Evolutionary conservation across 805 yeast species (phyloP), one percentile per base, ranked within the genome.

Genomic region (Schwanniomyces vanrijiae): DNA sequence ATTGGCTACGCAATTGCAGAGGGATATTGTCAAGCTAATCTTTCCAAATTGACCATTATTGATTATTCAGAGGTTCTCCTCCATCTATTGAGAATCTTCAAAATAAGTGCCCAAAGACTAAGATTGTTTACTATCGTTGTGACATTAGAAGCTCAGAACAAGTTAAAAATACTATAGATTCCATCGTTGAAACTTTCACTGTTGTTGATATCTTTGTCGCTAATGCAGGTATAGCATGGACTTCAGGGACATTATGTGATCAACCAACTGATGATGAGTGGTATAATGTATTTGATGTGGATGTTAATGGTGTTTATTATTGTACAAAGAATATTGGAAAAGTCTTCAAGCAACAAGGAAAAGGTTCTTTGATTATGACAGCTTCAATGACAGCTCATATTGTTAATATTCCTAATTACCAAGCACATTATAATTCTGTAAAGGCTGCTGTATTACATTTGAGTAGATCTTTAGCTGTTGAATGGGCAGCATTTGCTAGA

Each of bases 211-310:
- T 61, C 7, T 62, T 63, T 44, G 56, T 64, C 40, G 69, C 69
- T 42, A 69, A 71, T 47, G 60, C 75, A 0, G 77, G 77, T 33
- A n/a, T n/a, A n/a, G n/a, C n/a, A n/a, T n/a, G n/a, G n/a, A n/a
- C n/a, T n/a, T n/a, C n/a, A n/a, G n/a, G n/a, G n/a, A n/a, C n/a
- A n/a, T n/a, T n/a, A n/a, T n/a, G n/a, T n/a, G n/a, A n/a, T n/a
- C n/a, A n/a, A n/a, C n/a, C n/a, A n/a, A n/a, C n/a, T n/a, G n/a
- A n/a, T n/a, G n/a, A n/a, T n/a, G n/a, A n/a, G n/a, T n/a, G n/a
- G n/a, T n/a, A n/a, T n/a, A n/a, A n/a, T n/a, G n/a, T n/a, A n/a
- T n/a, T n/a, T n/a, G n/a, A n/a, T n/a, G n/a, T n/a, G n/a, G n/a
- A n/a, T n/a, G n/a, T n/a, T n/a, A n/a, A n/a, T n/a, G n/a, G n/a